phyloP scores from a whole-genome alignment of 305 asterid genomes.

The Fraxinus greggii region DNA sequence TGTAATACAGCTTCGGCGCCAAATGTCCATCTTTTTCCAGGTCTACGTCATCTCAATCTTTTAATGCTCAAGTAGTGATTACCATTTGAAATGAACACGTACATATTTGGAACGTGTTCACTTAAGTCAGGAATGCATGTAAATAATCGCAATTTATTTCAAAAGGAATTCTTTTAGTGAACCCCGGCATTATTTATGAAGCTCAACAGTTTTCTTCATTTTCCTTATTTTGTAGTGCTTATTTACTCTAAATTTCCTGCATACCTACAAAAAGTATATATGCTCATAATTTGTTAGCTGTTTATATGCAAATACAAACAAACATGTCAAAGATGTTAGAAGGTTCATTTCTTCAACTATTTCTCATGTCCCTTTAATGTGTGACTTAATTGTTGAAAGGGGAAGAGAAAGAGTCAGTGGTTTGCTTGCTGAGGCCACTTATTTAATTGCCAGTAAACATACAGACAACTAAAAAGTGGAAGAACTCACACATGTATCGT shows the following conservation, averaged over 20 bases:
- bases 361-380: background rate
- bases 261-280: background rate
- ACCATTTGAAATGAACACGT: background rate
- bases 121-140: background rate
- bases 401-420: background rate
- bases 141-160: background rate
- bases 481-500: background rate
- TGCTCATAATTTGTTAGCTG: background rate
- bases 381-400: background rate
- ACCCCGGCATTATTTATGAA: background rate
- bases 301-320: background rate
- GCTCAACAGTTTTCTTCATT: background rate
- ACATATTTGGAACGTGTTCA: background rate
- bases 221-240: background rate
- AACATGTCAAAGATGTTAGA: background rate
- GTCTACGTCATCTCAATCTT: background rate
- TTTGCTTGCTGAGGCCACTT: background rate
- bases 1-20: background rate
- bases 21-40: background rate
- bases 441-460: background rate
- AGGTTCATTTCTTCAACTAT: background rate
- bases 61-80: background rate
- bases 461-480: background rate
- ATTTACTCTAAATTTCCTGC: background rate
- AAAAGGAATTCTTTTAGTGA: background rate